Percentiles rank a stretch among this genome's conserved stretches.
phyloP scores from a whole-genome alignment of 2,329 filamentous ascomycete genomes.

The Ceratocystis diversiconidia region DNA sequence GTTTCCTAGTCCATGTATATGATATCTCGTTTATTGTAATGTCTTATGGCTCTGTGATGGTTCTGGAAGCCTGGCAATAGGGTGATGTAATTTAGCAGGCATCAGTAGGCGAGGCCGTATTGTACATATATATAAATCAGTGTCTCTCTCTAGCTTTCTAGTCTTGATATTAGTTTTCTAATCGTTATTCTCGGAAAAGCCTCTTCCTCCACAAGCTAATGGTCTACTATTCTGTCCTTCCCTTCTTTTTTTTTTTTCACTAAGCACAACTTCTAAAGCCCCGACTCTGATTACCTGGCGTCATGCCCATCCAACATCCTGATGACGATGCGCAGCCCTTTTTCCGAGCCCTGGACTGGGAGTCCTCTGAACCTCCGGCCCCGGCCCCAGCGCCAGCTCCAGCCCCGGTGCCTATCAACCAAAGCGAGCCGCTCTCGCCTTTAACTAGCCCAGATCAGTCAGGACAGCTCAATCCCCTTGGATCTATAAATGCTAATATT shows the following conservation, averaged over 20 bases:
- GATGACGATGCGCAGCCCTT: slow-evolving; percentile 1
- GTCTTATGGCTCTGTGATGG: background rate
- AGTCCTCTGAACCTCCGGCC: background rate
- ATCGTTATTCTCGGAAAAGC: background rate
- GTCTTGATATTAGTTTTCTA: background rate
- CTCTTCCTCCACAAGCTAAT: background rate
- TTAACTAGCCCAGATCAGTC: slow-evolving; percentile 9
- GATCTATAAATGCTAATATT: background rate
- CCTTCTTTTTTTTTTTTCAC: background rate
- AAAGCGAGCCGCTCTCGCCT: slow-evolving; percentile 14
- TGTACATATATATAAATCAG: background rate
- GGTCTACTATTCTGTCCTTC: background rate
- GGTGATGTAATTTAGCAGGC: background rate
- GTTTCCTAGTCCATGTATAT: background rate
- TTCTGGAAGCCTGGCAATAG: background rate
- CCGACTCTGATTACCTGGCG: background rate
- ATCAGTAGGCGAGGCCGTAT: background rate
- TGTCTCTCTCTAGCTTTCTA: background rate
- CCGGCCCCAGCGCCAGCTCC: background rate
- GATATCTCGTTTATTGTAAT: background rate
- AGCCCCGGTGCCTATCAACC: background rate
- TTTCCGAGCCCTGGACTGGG: slow-evolving; percentile 8
- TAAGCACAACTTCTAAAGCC: background rate
- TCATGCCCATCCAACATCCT: background rate
- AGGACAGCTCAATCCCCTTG: background rate